Conservation (phyloP, 2,329 filamentous ascomycete genomes). For the Simplicillium sp. region DNA sequence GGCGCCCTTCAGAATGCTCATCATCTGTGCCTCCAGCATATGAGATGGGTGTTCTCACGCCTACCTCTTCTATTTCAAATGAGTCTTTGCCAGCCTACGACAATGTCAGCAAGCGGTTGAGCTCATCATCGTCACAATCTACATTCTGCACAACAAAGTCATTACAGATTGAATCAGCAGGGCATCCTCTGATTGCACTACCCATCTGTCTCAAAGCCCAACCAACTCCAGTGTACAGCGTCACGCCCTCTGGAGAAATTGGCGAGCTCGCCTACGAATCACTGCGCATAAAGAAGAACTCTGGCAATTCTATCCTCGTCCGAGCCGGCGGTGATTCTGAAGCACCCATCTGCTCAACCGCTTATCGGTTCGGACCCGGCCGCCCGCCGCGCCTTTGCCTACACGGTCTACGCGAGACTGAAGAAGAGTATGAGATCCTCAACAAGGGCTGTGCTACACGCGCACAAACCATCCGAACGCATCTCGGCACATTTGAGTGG, state of each 20-base stretch:
- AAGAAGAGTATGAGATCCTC: slow-evolving; percentile 16
- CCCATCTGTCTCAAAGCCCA: slow-evolving; percentile 26
- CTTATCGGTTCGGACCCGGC: slow-evolving; percentile 47
- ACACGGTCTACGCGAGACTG: slow-evolving; percentile 4
- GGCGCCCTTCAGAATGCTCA: too few species aligned
- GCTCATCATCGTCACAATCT: slow-evolving; percentile 8
- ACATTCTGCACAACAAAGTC: slow-evolving; percentile 31
- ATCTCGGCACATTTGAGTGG: slow-evolving; percentile 45
- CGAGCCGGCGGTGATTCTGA: slow-evolving; percentile 24
- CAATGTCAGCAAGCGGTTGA: slow-evolving; percentile 3
- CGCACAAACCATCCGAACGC: slow-evolving; percentile 33
- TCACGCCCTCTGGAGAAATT: slow-evolving; percentile 24
- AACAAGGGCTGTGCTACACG: slow-evolving; percentile 35
- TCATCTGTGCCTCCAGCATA: not conserved
- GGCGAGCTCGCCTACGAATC: slow-evolving; percentile 39
- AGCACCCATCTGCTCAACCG: slow-evolving; percentile 37
- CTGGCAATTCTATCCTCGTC: slow-evolving; percentile 38
- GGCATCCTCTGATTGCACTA: slow-evolving; percentile 31
- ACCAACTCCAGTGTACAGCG: slow-evolving; percentile 31
- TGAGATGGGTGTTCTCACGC: not conserved
- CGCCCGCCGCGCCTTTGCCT: slow-evolving; percentile 36
- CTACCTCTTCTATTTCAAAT: not conserved
- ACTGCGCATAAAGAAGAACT: slow-evolving; percentile 33
- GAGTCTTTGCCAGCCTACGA: slow-evolving; percentile 3
- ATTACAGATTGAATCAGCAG: slow-evolving; percentile 39